These are phyloP conservation scores for Chamaecyparis obtusa DNA, from an alignment of 75 land plant genomes.

Conservation along the genomic window DNA sequence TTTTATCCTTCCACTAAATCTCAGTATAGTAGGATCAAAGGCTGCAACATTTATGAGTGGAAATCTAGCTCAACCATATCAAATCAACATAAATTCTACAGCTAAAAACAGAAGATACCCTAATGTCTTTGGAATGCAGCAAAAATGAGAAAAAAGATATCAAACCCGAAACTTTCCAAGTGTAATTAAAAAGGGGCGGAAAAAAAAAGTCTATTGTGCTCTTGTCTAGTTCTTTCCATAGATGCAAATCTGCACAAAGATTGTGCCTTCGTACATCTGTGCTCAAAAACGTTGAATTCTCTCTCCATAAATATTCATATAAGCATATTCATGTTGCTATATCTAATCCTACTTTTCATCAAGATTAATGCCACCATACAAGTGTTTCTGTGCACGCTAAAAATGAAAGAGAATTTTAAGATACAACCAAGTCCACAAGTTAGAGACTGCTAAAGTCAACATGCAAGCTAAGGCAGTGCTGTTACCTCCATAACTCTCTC, in stretches of 20 bases:
- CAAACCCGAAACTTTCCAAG: neutral
- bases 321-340: neutral
- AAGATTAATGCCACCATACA: neutral
- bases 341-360: neutral
- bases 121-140: neutral
- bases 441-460: neutral
- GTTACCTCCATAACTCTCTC: conserved; percentile 97
- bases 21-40: neutral
- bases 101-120: neutral
- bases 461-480: neutral
- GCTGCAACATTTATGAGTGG: neutral
- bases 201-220: neutral
- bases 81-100: neutral
- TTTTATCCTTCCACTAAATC: neutral
- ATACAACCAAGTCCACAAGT: neutral
- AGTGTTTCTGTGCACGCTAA: neutral
- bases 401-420: neutral
- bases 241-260: neutral
- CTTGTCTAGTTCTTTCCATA: neutral
- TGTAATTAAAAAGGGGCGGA: neutral
- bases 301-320: neutral
- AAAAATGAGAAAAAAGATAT: neutral
- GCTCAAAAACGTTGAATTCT: neutral
- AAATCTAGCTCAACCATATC: neutral
- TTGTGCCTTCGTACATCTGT: neutral